Evolutionary conservation across 2,329 filamentous ascomycete genomes (phyloP).

Genomic region (Allantophomopsis lycopodina): DNA sequence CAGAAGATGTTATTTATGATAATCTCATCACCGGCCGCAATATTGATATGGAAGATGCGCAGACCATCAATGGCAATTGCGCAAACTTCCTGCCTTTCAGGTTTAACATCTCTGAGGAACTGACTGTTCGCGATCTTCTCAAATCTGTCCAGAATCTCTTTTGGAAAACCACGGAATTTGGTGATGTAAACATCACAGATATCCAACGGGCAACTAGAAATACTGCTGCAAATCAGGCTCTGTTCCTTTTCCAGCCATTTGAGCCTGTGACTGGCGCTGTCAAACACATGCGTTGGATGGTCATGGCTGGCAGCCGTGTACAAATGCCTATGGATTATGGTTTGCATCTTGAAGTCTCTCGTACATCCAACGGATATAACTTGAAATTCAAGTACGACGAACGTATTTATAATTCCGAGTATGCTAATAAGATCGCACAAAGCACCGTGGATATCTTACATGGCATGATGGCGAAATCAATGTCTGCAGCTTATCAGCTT

Average conservation of each 20-base stretch:
- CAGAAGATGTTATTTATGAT: conserved; percentile 16
- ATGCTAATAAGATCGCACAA: too few species aligned
- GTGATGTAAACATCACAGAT: conserved; percentile 13
- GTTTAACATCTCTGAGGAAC: conserved; percentile 4
- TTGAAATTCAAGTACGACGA: too few species aligned
- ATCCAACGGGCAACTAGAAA: conserved; percentile 13
- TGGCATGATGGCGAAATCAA: too few species aligned
- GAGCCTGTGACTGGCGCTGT: conserved; percentile 9
- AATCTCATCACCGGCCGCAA: conserved; percentile 24
- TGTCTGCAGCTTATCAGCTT: too few species aligned
- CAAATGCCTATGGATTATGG: too few species aligned
- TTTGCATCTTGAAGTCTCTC: too few species aligned
- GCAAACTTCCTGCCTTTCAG: conserved; percentile 23
- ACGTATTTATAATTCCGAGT: too few species aligned
- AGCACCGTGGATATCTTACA: too few species aligned
- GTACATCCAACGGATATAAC: too few species aligned
- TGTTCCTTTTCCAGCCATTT: conserved; percentile 21
- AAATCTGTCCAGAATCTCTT: conserved; percentile 12
- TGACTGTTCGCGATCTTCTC: conserved; percentile 7
- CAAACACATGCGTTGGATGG: too few species aligned
- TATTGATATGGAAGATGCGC: conserved; percentile 20
- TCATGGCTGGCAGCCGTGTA: too few species aligned
- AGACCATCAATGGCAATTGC: conserved; percentile 21
- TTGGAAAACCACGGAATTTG: conserved; percentile 18
- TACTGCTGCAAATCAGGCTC: conserved; percentile 5